Evolutionary conservation across 768 basidiomycete genomes (phyloP).

Genomic region (Mrakia gelida): DNA sequence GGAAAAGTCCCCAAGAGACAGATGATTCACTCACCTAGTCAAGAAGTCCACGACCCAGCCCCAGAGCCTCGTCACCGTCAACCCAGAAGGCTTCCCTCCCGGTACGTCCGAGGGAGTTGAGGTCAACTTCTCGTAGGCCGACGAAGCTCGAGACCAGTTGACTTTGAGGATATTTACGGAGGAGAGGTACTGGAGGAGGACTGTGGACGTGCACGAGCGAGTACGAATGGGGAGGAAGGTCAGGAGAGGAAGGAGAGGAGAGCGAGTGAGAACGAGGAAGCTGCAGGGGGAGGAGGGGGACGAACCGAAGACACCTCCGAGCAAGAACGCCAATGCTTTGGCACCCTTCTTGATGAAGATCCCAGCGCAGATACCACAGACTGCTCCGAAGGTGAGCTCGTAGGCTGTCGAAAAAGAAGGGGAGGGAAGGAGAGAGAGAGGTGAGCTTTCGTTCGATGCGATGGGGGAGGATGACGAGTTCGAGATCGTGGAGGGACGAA

Average conservation of each 20-base stretch:
- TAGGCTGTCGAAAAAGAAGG: conserved; percentile 46
- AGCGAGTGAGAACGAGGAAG: not conserved
- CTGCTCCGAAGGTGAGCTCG: conserved; percentile 83
- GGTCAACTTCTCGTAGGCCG: not conserved
- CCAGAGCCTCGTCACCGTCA: conserved; percentile 21
- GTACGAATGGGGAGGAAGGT: not conserved
- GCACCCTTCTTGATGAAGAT: conserved; percentile 95
- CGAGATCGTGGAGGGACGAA: not conserved
- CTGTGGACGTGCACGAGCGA: not conserved
- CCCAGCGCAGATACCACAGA: conserved; percentile 81
- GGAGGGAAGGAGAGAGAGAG: not conserved
- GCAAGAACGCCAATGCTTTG: conserved; percentile 69
- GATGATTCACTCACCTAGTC: conserved; percentile 6
- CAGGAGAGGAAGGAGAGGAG: not conserved
- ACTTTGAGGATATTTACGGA: conserved; percentile 29
- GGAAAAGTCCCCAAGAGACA: not conserved
- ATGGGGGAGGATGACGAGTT: not conserved
- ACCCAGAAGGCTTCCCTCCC: conserved; percentile 9
- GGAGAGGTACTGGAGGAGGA: conserved; percentile 23
- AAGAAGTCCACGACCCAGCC: conserved; percentile 30
- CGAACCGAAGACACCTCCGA: conserved; percentile 84
- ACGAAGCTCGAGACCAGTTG: conserved; percentile 26
- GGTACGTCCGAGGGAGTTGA: conserved; percentile 2
- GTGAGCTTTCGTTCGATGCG: not conserved
- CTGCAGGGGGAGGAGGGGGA: conserved; percentile 59